Percentiles rank a stretch among this genome's conserved stretches.
Evolutionary conservation across 305 asterid species (phyloP).

Genomic region (Plantago rigida): DNA sequence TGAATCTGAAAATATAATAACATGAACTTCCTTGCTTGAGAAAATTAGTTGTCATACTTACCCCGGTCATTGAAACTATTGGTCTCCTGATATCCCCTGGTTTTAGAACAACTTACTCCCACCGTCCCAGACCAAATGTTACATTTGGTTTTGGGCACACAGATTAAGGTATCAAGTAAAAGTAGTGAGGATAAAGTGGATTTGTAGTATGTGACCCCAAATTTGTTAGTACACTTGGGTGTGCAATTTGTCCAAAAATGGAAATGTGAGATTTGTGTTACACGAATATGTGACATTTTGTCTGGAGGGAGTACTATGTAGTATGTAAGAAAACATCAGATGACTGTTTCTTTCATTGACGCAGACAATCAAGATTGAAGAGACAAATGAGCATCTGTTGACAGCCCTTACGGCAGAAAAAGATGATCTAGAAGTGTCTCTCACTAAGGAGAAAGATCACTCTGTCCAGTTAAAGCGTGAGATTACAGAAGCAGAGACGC

Average conservation of each 20-base stretch:
- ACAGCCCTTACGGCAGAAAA: constrained; percentile 58
- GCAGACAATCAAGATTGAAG: constrained; percentile 58
- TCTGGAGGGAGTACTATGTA: too few relatives aligned
- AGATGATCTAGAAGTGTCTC: constrained; percentile 65
- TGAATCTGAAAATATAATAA: not conserved
- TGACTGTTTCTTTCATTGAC: constrained; percentile 21
- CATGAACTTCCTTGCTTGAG: constrained; percentile 10
- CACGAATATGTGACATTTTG: too few relatives aligned
- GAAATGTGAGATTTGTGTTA: too few relatives aligned
- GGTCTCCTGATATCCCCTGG: constrained; percentile 8
- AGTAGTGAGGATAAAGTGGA: too few relatives aligned
- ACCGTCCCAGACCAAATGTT: too few relatives aligned
- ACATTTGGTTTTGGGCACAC: too few relatives aligned
- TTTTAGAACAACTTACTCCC: constrained; percentile 15
- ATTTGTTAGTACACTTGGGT: too few relatives aligned
- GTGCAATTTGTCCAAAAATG: too few relatives aligned
- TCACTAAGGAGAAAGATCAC: constrained; percentile 62
- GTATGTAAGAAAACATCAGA: constrained; percentile 2
- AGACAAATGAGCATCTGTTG: constrained; percentile 45
- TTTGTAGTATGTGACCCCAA: too few relatives aligned
- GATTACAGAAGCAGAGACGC: constrained; percentile 59
- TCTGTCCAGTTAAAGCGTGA: constrained; percentile 62
- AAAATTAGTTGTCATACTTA: constrained; percentile 2
- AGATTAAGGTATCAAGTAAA: too few relatives aligned
- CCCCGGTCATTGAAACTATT: constrained; percentile 15